Evolutionary conservation across 441 rosid genomes (phyloP), one percentile per base, ranked within the genome.

Genomic region (Monsonia emarginata): DNA sequence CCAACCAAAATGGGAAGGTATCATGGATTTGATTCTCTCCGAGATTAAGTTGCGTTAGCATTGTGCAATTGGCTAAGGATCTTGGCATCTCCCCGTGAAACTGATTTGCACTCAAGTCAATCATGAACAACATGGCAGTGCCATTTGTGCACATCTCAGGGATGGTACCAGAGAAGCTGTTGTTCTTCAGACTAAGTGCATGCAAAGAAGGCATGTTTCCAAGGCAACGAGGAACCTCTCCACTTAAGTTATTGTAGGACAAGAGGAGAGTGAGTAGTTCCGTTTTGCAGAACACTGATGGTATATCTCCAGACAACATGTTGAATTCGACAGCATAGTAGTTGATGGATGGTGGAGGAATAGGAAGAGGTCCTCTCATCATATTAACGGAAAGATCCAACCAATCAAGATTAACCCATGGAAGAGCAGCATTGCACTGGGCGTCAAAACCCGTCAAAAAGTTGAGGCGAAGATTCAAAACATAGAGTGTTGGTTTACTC

Each of bases 1-100:
- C 82, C 67, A 82, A 44, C 85, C 84, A 83, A 0, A 65, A 68
- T 0, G 84, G 86, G 21, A 80, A 80, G 1, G 38, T 61, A 64
- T 68, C 82, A 1, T 4, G 9, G 8, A 78, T 66, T 1, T 26
- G 64, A 32, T 80, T 82, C 25, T 67, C 32, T 52, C 68, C 69
- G 0, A 76, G 16, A 48, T 58, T 52, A 9, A 77, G 26, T 52
- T 60, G 36, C 46, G 19, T 32, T 0, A 81, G 64, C 38, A 2
- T n/a, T 0, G 18, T 40, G 22, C 83, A 83, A 34, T 64, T 68
- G 13, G 28, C 10, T 52, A 80, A 7, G 1, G 81, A 80, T 66
- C 69, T 71, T n/a, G 78, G 78, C 19, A 75, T 8, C 5, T 48
- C 44, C 8, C 83, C 82, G 6, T 14, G 40, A 1, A 82, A 36